Percentiles rank a stretch among this genome's conserved stretches.
Evolutionary conservation across 371 early-diverging fungal species (phyloP).

Genomic region (Rhizopus stolonifer): DNA sequence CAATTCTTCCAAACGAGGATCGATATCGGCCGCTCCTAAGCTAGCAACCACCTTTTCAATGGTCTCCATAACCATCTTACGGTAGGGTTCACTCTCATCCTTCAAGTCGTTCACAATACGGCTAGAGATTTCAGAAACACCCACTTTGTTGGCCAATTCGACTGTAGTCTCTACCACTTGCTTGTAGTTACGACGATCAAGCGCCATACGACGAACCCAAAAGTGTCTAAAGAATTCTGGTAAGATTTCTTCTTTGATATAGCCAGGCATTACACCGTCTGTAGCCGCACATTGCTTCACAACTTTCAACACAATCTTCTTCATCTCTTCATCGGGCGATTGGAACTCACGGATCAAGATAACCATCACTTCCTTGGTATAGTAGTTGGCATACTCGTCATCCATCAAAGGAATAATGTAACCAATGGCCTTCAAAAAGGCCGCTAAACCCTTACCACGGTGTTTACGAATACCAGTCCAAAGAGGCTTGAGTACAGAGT

Average conservation of each 20-base stretch:
- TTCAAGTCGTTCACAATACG: slow-evolving; percentile 89
- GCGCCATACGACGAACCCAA: slow-evolving; percentile 97
- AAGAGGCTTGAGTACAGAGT: slow-evolving; percentile 84
- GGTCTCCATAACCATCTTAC: slow-evolving; percentile 97
- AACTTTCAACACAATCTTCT: slow-evolving; percentile 95
- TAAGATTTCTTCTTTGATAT: slow-evolving; percentile 86
- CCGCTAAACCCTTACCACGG: slow-evolving; percentile 95
- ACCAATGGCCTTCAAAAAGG: slow-evolving; percentile 96
- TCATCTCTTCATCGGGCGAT: slow-evolving; percentile 97
- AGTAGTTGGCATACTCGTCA: slow-evolving; percentile 89
- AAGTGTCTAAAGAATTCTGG: slow-evolving; percentile 95
- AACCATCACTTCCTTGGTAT: slow-evolving; percentile 90
- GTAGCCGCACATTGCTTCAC: slow-evolving; percentile 95
- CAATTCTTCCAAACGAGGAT: slow-evolving; percentile 85
- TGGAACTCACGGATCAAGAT: slow-evolving; percentile 95
- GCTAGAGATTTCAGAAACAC: slow-evolving; percentile 84
- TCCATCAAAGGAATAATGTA: slow-evolving; percentile 98
- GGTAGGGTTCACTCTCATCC: slow-evolving; percentile 93
- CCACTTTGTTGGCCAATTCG: slow-evolving; percentile 91
- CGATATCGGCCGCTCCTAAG: slow-evolving; percentile 90
- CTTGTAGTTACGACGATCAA: slow-evolving; percentile 90
- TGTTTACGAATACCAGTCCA: slow-evolving; percentile 94
- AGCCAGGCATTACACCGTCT: slow-evolving; percentile 85
- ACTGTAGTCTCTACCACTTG: slow-evolving; percentile 96
- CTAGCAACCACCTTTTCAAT: slow-evolving; percentile 79